A percentile compares a stretch with the other conserved stretches of the same genome.
These are phyloP conservation scores for Saraca asoca DNA, from an alignment of 331 rosid species.

Conservation along the genomic window DNA sequence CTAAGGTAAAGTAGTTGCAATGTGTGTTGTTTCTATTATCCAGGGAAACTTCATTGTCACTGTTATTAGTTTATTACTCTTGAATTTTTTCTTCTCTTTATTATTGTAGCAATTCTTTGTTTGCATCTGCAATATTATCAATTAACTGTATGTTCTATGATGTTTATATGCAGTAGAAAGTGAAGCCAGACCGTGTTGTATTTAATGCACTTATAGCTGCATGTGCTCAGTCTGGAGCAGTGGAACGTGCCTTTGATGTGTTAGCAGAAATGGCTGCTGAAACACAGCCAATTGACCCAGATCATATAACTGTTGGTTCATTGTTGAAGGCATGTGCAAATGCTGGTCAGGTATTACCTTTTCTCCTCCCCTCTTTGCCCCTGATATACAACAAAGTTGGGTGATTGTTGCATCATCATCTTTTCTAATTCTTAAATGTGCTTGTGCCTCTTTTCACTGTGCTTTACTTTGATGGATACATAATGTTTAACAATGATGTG, in stretches of 20 bases:
- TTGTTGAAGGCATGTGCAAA: constrained; percentile 87
- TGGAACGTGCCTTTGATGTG: constrained; percentile 97
- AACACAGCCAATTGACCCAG: constrained; percentile 84
- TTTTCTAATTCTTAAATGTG: constrained; percentile 17
- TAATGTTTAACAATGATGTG: constrained; percentile 18
- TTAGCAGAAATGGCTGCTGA: constrained; percentile 89
- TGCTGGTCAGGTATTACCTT: constrained; percentile 84
- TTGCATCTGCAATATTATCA: constrained; percentile 21
- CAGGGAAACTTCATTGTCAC: background rate
- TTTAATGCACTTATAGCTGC: constrained; percentile 99
- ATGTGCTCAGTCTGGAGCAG: constrained; percentile 94
- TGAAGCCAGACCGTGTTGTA: constrained; percentile 99
- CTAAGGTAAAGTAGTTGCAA: constrained; percentile 70
- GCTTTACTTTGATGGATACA: constrained; percentile 30
- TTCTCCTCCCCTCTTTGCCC: constrained; percentile 25
- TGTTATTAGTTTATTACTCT: constrained; percentile 22
- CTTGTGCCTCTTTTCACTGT: constrained; percentile 20
- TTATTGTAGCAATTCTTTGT: constrained; percentile 7
- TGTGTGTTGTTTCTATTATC: background rate
- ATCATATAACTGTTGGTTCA: constrained; percentile 85
- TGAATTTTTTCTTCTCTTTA: constrained; percentile 14
- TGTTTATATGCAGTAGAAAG: constrained; percentile 94
- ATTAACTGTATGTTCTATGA: constrained; percentile 52
- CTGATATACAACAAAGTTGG: background rate
- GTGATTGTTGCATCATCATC: constrained; percentile 9